Conservation (phyloP, 2,329 filamentous ascomycete species). For the Parastagonospora nodorum region DNA sequence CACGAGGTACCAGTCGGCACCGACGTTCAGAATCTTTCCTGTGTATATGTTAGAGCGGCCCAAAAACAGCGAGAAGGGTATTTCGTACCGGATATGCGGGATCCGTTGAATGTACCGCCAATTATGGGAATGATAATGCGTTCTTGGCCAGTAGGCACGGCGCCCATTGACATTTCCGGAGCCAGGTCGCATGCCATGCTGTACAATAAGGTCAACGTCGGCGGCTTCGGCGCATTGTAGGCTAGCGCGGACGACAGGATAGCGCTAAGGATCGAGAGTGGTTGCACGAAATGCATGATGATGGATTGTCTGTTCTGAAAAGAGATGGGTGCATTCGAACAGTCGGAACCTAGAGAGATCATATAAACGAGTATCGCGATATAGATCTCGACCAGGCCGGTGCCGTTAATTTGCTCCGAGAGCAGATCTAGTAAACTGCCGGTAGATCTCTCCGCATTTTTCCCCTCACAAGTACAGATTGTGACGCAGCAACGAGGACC, state of each 20-base stretch:
- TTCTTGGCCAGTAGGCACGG: not conserved
- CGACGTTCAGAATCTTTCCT: slow-evolving; percentile 32
- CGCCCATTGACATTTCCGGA: not conserved
- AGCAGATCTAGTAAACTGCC: not conserved
- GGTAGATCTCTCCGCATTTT: not conserved
- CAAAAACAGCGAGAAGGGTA: not conserved
- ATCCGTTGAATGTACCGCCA: not conserved
- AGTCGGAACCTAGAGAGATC: too few relatives aligned
- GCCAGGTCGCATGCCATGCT: not conserved
- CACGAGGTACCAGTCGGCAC: slow-evolving; percentile 30
- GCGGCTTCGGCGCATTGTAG: not conserved
- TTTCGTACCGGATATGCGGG: not conserved
- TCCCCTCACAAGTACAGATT: not conserved
- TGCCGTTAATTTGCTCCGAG: not conserved
- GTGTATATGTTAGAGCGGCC: not conserved
- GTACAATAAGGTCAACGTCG: not conserved
- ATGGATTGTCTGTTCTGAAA: not conserved
- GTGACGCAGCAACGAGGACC: too few relatives aligned
- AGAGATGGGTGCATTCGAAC: not conserved
- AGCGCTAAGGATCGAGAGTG: not conserved
- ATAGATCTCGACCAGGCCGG: not conserved
- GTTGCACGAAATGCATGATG: not conserved
- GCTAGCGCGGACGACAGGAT: not conserved
- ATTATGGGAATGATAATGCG: not conserved
- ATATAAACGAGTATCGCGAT: not conserved